A percentile compares a stretch with the other conserved stretches of the same genome.
phyloP scores from a whole-genome alignment of 495 filamentous ascomycete species.

The Pseudomonodictys pantanalensis region DNA sequence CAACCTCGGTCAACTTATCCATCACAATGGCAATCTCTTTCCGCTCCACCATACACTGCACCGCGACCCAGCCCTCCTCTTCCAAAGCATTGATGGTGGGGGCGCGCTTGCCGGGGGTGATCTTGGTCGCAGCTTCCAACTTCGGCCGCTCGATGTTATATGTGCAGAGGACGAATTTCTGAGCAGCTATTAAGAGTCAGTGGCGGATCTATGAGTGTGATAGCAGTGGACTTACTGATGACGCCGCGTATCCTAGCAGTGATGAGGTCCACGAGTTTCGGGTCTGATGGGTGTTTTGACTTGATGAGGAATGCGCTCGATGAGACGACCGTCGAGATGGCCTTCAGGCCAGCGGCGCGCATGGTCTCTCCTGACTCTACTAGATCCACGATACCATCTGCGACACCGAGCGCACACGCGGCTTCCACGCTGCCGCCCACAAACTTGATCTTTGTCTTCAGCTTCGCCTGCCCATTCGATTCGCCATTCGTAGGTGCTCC shows the following conservation, averaged over 20 bases:
- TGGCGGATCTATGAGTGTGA: background rate
- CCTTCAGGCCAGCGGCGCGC: slow-evolving; percentile 92
- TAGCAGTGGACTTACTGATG: slow-evolving; percentile 61
- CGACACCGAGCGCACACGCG: slow-evolving; percentile 90
- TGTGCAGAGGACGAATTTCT: slow-evolving; percentile 91
- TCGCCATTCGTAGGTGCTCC: slow-evolving; percentile 20
- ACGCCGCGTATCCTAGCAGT: slow-evolving; percentile 81
- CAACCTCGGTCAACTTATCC: slow-evolving; percentile 77
- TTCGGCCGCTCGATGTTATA: slow-evolving; percentile 80
- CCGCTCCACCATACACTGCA: slow-evolving; percentile 91
- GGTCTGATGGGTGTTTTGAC: slow-evolving; percentile 80
- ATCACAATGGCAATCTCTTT: slow-evolving; percentile 83
- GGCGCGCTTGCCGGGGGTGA: slow-evolving; percentile 93
- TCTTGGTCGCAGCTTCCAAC: slow-evolving; percentile 63
- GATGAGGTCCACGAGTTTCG: slow-evolving; percentile 73
- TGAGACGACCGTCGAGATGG: slow-evolving; percentile 89
- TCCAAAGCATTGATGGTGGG: slow-evolving; percentile 86
- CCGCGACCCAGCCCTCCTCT: slow-evolving; percentile 86
- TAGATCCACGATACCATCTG: slow-evolving; percentile 95
- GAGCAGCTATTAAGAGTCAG: slow-evolving; percentile 59
- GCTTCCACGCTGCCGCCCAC: slow-evolving; percentile 95
- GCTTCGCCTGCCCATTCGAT: slow-evolving; percentile 43
- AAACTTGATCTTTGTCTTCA: slow-evolving; percentile 83
- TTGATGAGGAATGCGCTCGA: slow-evolving; percentile 88
- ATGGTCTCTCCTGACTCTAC: slow-evolving; percentile 99